Evolutionary conservation across 2,329 filamentous ascomycete genomes (phyloP), one percentile per base, ranked within the genome.

Genomic region (Colletotrichum plurivorum): DNA sequence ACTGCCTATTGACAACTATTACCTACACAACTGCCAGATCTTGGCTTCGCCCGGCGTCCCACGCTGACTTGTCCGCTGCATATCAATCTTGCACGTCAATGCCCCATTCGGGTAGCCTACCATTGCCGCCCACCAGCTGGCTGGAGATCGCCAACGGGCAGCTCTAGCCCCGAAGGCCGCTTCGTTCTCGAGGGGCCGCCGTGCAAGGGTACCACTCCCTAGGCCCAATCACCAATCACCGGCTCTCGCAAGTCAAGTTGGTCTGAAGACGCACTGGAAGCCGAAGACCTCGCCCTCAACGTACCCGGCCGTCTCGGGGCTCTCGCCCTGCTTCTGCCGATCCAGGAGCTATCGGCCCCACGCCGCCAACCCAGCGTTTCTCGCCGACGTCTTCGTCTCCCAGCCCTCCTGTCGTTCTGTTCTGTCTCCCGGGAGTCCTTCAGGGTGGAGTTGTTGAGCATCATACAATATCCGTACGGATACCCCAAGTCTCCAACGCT

Each of bases 311-410:
- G 39, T 55, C 41, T 61, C 55, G 55, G 55, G 22, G 22, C 22
- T 25, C 22, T 25, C 22, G 22, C 63, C 63, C 51, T 67, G 45
- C 52, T 31, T 53, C 49, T 52, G 66, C 66, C 51, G 66, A 69
- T 65, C 62, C 31, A 69, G 49, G 62, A 69, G 51, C 54, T 55
- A 57, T 65, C 66, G 66, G 66, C 66, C 62, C 66, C 66, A 60
- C 66, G 49, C 62, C 66, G 66, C 55, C 62, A 31, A 25, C 55
- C 36, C 45, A 36, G 53, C 43, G 7, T 52, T 10, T 20, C 27
- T 36, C 12, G 36, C 8, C 27, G 27, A 31, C 27, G 27, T 31
- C 9, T 10, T 1, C 27, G 8, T 31, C 27, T 9, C 9, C 27
- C 27, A 31, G 27, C 27, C 27, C 27, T 31, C 27, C 8, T 31